Base-by-base conservation (phyloP, 1,139 yeast genomes). In the Pichia sp. region DNA sequence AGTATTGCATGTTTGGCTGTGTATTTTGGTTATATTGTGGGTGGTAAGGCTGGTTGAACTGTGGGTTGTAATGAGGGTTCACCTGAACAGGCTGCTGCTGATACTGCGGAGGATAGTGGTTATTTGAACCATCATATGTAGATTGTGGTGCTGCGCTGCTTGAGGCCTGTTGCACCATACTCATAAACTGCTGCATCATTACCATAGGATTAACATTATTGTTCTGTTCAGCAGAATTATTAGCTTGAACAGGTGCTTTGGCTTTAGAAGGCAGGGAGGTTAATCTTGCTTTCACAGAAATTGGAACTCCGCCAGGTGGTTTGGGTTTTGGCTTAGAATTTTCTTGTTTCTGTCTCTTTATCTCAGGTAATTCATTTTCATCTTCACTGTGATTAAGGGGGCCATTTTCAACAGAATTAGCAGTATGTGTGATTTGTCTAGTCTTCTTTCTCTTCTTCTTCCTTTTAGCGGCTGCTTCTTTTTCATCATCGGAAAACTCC, bases 401-500 rank as follows among this genome's bases (percentile, higher is more conserved):
- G 11, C 5, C 26, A 13, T 23, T 30, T 36, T 30, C 49, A 16
- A 19, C 40, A 42, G 29, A n/a, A 15, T 36, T 15, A 5, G 40
- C 10, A 10, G 40, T 36, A 11, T 2, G 16, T n/a, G 31, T 13
- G 13, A 13, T 19, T 30, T 45, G 43, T 19, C 70, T 73, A n/a
- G n/a, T n/a, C 56, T 73, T 74, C 60, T 75, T 77, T 62, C 75
- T 80, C 66, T 81, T 84, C 71, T 81, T 84, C 52, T 76, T 73
- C 19, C 78, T 76, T 64, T 83, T 88, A 64, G 81, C 82, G 4
- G 80, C 78, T 10, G 78, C 79, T 63, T 92, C 98, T 62, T 79
- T 79, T 67, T 92, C 97, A 70, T 93, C 98, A 66, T 93, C 98
- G 0, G 97, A 89, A 62, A 85, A 93, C 64, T 93, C 98, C 67